Evolutionary conservation across 106 monocot genomes (phyloP).

Genomic region (Phalaenopsis equestris): DNA sequence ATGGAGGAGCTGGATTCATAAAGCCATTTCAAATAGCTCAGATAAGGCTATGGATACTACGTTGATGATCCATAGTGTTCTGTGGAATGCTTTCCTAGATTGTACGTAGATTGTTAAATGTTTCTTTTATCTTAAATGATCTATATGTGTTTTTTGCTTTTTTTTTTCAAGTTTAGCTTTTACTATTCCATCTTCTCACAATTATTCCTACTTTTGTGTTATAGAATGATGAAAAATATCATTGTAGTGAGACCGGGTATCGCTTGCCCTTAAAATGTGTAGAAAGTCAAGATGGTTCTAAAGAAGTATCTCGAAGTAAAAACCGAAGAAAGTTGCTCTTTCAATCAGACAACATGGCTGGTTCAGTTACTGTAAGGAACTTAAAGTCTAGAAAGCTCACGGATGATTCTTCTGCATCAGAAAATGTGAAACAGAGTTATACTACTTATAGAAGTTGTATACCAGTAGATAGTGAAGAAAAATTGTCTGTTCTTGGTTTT

Average conservation of each 20-base stretch:
- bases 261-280: conserved; percentile 77
- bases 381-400: conserved; percentile 44
- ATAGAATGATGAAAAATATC: conserved; percentile 77
- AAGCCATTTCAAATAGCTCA: not conserved
- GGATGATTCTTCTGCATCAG: conserved; percentile 33
- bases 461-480: conserved; percentile 69
- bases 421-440: conserved; percentile 46
- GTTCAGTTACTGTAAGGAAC: conserved; percentile 10
- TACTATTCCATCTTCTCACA: conserved; percentile 1
- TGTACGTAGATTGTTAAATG: too few relatives aligned
- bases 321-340: conserved; percentile 28
- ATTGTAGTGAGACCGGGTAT: conserved; percentile 96
- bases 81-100: too few relatives aligned
- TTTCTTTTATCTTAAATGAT: too few relatives aligned
- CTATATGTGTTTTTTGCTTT: too few relatives aligned
- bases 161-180: not conserved
- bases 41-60: not conserved
- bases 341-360: conserved; percentile 2
- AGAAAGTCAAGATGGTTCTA: conserved; percentile 34
- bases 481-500: conserved; percentile 88
- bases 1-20: not conserved
- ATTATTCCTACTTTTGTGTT: conserved; percentile 16
- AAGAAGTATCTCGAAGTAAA: conserved; percentile 24
- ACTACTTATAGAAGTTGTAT: conserved; percentile 83
- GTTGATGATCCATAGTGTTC: too few relatives aligned